Evolutionary conservation across 495 filamentous ascomycete genomes (phyloP).

Genomic region (Neurospora sublineolata): DNA sequence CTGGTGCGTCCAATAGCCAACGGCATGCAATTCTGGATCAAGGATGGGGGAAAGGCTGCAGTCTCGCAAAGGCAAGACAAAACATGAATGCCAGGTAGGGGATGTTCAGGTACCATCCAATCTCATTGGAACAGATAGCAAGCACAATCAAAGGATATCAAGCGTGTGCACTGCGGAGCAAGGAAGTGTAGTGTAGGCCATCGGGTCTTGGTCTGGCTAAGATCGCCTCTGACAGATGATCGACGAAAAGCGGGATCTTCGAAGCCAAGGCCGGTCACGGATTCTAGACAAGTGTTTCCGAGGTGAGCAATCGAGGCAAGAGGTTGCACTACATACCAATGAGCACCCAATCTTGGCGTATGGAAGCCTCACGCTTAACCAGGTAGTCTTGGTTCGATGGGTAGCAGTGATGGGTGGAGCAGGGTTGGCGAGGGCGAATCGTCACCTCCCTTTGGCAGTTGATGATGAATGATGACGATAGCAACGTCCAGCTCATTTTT

Average conservation of each 20-base stretch:
- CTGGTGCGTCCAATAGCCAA: background rate
- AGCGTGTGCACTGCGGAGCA: background rate
- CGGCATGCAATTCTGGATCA: background rate
- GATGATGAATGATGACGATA: background rate
- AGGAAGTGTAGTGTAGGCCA: background rate
- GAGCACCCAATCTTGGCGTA: background rate
- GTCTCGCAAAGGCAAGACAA: background rate
- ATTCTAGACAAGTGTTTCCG: background rate
- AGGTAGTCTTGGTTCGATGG: background rate
- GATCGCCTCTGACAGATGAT: background rate
- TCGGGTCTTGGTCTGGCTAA: background rate
- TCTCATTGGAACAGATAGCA: background rate
- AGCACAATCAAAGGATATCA: background rate
- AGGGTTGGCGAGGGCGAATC: background rate
- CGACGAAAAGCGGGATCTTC: background rate
- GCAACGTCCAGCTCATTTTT: background rate
- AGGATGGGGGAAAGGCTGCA: background rate
- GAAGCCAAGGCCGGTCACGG: background rate
- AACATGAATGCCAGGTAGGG: background rate
- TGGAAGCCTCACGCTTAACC: background rate
- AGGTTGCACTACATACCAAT: background rate
- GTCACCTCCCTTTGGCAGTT: background rate
- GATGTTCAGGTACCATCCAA: background rate
- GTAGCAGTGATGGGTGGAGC: background rate
- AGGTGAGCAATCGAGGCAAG: background rate